Conservation (phyloP, 257 asterid species). For the Solanum ahanhuiri region DNA sequence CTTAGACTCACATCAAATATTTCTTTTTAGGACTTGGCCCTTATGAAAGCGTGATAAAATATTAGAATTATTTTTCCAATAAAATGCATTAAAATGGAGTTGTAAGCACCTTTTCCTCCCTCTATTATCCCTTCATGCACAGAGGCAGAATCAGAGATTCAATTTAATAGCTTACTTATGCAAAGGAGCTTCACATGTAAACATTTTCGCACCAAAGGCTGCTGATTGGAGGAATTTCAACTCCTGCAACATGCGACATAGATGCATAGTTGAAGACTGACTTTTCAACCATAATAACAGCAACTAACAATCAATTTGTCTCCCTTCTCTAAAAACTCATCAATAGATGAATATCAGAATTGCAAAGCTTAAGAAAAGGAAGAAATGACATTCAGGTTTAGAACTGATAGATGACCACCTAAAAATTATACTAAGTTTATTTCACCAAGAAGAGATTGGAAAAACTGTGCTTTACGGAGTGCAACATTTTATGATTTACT, state of each 20-base stretch:
- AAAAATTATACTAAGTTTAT: not conserved
- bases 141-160: conserved; percentile 38
- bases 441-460: not conserved
- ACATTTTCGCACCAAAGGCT: conserved; percentile 48
- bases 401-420: not conserved
- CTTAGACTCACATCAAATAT: not conserved
- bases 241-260: conserved; percentile 83
- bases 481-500: not conserved
- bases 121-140: conserved; percentile 11
- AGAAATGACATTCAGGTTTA: not conserved
- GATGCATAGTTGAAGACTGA: conserved; percentile 49
- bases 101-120: conserved; percentile 8
- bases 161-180: conserved; percentile 65
- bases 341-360: not conserved
- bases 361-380: not conserved
- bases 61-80: not conserved
- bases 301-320: conserved; percentile 3
- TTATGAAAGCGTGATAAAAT: not conserved
- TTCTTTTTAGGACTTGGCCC: not conserved
- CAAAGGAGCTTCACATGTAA: conserved; percentile 61
- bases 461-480: not conserved
- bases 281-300: conserved; percentile 21
- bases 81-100: not conserved
- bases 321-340: not conserved
- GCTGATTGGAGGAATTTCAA: conserved; percentile 44